These are phyloP conservation scores for Cercospora sesami DNA, from an alignment of 2,329 filamentous ascomycete genomes.

Conservation along the genomic window DNA sequence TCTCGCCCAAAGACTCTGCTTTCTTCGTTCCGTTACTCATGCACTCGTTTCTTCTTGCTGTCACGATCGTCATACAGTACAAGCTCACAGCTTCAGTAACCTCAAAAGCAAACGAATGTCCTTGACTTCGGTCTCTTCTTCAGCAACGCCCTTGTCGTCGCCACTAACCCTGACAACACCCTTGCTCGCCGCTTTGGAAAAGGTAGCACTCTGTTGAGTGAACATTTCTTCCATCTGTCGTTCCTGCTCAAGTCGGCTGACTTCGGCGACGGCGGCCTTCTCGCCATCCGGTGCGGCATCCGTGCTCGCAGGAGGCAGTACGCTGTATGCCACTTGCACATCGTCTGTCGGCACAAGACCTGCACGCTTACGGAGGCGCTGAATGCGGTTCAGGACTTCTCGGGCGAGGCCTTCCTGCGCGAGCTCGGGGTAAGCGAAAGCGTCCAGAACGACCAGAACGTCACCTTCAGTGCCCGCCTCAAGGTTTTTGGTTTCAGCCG, in stretches of 20 bases:
- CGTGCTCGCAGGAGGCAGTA: slow-evolving; percentile 55
- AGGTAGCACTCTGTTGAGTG: slow-evolving; percentile 36
- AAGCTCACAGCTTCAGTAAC: slow-evolving; percentile 64
- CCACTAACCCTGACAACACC: slow-evolving; percentile 31
- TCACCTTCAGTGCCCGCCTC: slow-evolving; percentile 89
- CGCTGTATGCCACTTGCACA: slow-evolving; percentile 88
- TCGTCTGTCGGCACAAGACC: slow-evolving; percentile 89
- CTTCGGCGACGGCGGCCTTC: slow-evolving; percentile 32
- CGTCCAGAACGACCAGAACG: slow-evolving; percentile 87
- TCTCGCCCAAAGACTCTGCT: background rate
- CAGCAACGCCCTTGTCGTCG: slow-evolving; percentile 60
- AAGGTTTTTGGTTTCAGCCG: slow-evolving; percentile 68
- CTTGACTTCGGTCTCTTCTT: slow-evolving; percentile 82
- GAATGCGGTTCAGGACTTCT: slow-evolving; percentile 90
- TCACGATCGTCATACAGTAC: background rate
- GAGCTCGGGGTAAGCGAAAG: slow-evolving; percentile 77
- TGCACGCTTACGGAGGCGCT: slow-evolving; percentile 90
- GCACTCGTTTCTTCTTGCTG: background rate
- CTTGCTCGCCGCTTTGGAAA: slow-evolving; percentile 39
- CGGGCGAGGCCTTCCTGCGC: slow-evolving; percentile 84
- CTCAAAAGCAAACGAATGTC: slow-evolving; percentile 73
- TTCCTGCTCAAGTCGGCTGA: slow-evolving; percentile 35
- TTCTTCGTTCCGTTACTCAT: background rate
- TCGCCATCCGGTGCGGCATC: slow-evolving; percentile 29
- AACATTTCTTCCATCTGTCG: slow-evolving; percentile 41